These are phyloP conservation scores for Tripterygium wilfordii DNA, from an alignment of 177 flowering plant species.

Conservation along the genomic window DNA sequence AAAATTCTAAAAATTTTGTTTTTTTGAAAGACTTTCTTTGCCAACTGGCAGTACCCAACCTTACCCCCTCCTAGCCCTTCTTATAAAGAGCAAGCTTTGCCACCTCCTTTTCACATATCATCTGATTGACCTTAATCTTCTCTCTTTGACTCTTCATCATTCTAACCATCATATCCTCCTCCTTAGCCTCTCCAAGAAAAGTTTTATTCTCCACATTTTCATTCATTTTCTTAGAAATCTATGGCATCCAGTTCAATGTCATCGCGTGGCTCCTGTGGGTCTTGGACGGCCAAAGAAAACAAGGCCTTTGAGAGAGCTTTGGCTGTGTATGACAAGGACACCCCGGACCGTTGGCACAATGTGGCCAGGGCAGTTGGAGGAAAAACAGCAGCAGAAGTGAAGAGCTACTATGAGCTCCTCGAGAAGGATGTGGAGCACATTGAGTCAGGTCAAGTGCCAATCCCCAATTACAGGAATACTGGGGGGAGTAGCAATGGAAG, in stretches of 20 bases:
- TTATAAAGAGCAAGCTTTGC: slow-evolving; percentile 29
- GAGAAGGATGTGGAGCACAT: slow-evolving; percentile 43
- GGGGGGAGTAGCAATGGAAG: slow-evolving; percentile 4
- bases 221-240: not conserved
- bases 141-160: slow-evolving; percentile 1
- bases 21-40: slow-evolving; percentile 13
- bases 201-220: not conserved
- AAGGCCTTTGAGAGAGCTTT: slow-evolving; percentile 42
- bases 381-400: slow-evolving; percentile 47
- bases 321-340: slow-evolving; percentile 33
- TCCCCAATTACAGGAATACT: slow-evolving; percentile 32
- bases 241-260: slow-evolving; percentile 38
- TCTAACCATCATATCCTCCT: not conserved
- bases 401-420: slow-evolving; percentile 41
- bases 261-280: slow-evolving; percentile 17
- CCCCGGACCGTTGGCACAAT: slow-evolving; percentile 55
- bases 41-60: slow-evolving; percentile 38
- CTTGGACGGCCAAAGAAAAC: slow-evolving; percentile 42
- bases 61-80: slow-evolving; percentile 13
- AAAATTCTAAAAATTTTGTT: slow-evolving; percentile 15
- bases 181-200: not conserved
- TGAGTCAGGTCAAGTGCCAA: slow-evolving; percentile 40
- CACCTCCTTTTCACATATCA: slow-evolving; percentile 24
- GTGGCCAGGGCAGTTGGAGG: slow-evolving; percentile 51
- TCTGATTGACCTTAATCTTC: slow-evolving; percentile 4